Evolutionary conservation across 352 stramenopile species (phyloP).

Genomic region (Phytophthora constricta): DNA sequence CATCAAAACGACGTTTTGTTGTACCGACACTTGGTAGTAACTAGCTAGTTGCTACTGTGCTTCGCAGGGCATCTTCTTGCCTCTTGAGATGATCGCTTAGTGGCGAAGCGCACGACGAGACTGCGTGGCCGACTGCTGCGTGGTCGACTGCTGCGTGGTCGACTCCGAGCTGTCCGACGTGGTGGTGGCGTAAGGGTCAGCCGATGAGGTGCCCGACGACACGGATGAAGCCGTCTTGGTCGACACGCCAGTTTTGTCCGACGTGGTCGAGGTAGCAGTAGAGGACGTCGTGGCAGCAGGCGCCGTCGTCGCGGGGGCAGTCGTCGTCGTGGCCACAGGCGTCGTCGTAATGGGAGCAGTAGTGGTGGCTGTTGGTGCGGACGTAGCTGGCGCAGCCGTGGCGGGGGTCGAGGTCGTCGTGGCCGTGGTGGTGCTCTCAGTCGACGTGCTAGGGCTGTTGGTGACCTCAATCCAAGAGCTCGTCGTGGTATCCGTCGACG

Average conservation of each 20-base stretch:
- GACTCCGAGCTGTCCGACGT: constrained; percentile 13
- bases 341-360: background rate
- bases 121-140: constrained; percentile 27
- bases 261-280: background rate
- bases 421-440: constrained; percentile 8
- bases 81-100: constrained; percentile 17
- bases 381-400: constrained; percentile 5
- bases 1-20: no score
- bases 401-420: background rate
- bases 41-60: no score
- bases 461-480: constrained; percentile 31
- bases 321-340: background rate
- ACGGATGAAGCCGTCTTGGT: constrained; percentile 1
- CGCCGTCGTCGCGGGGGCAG: background rate
- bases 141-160: constrained; percentile 16
- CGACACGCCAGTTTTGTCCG: constrained; percentile 18
- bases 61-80: constrained; percentile 8
- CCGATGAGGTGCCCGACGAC: constrained; percentile 22
- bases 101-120: constrained; percentile 28
- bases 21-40: no score
- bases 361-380: background rate
- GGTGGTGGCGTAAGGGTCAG: constrained; percentile 20
- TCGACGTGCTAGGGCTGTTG: constrained; percentile 24
- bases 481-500: background rate
- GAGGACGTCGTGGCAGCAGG: background rate